Conservation (phyloP, 164 flowering plant genomes). For the grape (Vitis vinifera) region ASM3070453v1 NC_081815.1:16219501-16220000, state of each 20-base stretch:
- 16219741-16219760: neutral
- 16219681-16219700: too few relatives aligned
- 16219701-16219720: too few relatives aligned
- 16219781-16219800: neutral
- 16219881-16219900: too few relatives aligned
- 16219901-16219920: too few relatives aligned
- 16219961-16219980: neutral
- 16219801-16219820: neutral
- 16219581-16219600: neutral
- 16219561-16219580: conserved; percentile 68
- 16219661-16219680: too few relatives aligned
- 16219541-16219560: conserved; percentile 48
- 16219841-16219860: neutral
- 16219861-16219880: too few relatives aligned
- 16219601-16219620: neutral
- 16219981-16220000: neutral
- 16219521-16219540: conserved; percentile 51
- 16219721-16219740: neutral
- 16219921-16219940: too few relatives aligned
- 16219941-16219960: neutral
- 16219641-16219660: too few relatives aligned
- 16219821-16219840: neutral
- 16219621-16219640: neutral
- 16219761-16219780: neutral
- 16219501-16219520: conserved; percentile 49